Conservation (phyloP, 257 asterid genomes). For the Parsonsia alboflavescens region DNA sequence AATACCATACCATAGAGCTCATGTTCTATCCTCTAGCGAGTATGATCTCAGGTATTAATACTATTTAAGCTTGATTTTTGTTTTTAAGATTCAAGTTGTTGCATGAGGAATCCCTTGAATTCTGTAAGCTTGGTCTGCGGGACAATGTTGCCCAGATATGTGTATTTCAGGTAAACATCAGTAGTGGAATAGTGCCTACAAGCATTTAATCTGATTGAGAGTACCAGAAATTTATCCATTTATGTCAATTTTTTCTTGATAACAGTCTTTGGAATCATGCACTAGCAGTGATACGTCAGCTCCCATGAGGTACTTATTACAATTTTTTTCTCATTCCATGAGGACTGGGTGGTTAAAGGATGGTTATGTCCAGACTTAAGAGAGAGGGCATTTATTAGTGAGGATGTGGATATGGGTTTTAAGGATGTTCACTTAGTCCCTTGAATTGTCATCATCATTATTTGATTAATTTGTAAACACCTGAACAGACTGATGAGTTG, state of each 20-base stretch:
- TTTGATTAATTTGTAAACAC: not conserved
- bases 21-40: not conserved
- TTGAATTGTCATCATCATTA: not conserved
- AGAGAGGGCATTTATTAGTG: not conserved
- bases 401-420: not conserved
- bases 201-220: not conserved
- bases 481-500: not conserved
- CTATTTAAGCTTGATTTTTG: constrained; percentile 3
- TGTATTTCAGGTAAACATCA: constrained; percentile 67
- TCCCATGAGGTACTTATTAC: constrained; percentile 16
- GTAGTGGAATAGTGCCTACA: not conserved
- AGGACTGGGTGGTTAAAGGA: not conserved
- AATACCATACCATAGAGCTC: not conserved
- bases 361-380: not conserved
- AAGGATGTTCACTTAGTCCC: not conserved
- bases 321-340: not conserved
- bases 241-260: constrained; percentile 16
- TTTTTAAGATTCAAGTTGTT: constrained; percentile 75
- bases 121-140: constrained; percentile 70
- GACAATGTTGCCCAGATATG: constrained; percentile 97
- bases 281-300: constrained; percentile 29
- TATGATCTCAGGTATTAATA: not conserved
- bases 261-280: constrained; percentile 48
- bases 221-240: constrained; percentile 8
- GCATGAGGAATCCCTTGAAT: constrained; percentile 84